Evolutionary conservation across 1,284 basidiomycete species (phyloP).

Genomic region (Tylopilus orsonianus): DNA sequence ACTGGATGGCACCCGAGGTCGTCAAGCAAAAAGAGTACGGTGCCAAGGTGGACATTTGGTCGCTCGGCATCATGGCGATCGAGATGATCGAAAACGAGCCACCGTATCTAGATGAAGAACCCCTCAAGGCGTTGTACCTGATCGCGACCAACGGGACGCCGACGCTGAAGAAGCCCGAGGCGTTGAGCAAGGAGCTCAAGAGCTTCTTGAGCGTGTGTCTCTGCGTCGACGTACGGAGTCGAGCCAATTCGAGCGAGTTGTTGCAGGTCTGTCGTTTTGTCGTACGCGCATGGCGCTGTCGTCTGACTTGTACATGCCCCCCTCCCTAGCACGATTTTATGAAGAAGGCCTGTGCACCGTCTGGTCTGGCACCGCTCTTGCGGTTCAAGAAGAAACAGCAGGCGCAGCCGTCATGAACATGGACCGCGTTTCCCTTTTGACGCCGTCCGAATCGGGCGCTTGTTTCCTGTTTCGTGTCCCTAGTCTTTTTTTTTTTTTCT

Average conservation of each 20-base stretch:
- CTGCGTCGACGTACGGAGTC: conserved; percentile 94
- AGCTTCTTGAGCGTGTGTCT: conserved; percentile 95
- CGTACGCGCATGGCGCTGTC: background rate
- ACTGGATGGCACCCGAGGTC: conserved; percentile 99
- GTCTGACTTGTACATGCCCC: background rate
- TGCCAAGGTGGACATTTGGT: conserved; percentile 99
- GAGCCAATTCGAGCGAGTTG: conserved; percentile 91
- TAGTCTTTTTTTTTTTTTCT: background rate
- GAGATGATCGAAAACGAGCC: conserved; percentile 99
- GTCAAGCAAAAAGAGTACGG: conserved; percentile 99
- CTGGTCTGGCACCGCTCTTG: conserved; percentile 81
- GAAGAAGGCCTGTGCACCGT: conserved; percentile 79
- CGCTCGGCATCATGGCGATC: conserved; percentile 98
- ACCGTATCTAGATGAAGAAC: conserved; percentile 97
- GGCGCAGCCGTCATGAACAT: conserved; percentile 22
- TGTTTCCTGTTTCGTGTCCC: background rate
- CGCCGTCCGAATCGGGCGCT: background rate
- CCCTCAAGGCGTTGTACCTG: conserved; percentile 93
- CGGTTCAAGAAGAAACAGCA: conserved; percentile 63
- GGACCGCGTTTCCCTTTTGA: background rate
- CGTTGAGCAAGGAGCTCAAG: conserved; percentile 89
- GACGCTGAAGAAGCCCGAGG: conserved; percentile 95
- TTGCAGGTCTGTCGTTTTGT: conserved; percentile 63
- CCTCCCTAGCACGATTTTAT: conserved; percentile 81
- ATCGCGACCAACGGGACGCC: conserved; percentile 99